A percentile compares a stretch with the other conserved stretches of the same genome.
These are phyloP conservation scores for Acacia crassicarpa DNA, from an alignment of 306 rosid species.

Conservation along the genomic window DNA sequence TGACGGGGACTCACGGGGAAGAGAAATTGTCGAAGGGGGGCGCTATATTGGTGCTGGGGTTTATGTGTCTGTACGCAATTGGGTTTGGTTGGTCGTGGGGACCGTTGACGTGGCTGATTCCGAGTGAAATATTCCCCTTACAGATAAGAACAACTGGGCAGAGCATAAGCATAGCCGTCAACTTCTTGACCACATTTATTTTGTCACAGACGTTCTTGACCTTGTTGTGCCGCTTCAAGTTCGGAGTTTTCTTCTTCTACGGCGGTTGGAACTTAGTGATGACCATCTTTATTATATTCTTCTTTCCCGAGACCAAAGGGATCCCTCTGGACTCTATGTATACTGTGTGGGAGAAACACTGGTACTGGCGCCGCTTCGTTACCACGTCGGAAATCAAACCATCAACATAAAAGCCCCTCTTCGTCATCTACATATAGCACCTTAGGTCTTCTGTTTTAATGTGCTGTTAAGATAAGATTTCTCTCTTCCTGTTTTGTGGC, in stretches of 20 bases:
- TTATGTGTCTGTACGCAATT: constrained; percentile 51
- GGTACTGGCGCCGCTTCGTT: constrained; percentile 69
- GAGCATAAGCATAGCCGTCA: constrained; percentile 52
- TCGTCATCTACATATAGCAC: neutral
- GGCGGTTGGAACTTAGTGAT: constrained; percentile 54
- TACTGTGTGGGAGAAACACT: constrained; percentile 61
- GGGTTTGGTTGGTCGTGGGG: constrained; percentile 98
- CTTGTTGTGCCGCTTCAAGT: constrained; percentile 73
- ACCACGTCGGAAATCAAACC: neutral
- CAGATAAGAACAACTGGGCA: constrained; percentile 66
- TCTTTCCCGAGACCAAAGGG: constrained; percentile 79
- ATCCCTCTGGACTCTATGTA: constrained; percentile 61
- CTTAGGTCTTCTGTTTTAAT: neutral
- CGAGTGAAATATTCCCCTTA: constrained; percentile 75
- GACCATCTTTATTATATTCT: constrained; percentile 56
- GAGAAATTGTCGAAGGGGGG: constrained; percentile 46
- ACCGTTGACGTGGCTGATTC: constrained; percentile 65
- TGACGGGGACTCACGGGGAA: constrained; percentile 50
- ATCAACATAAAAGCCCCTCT: neutral
- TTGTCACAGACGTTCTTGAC: constrained; percentile 70
- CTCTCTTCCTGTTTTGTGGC: neutral
- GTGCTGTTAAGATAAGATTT: neutral
- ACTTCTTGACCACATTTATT: constrained; percentile 44
- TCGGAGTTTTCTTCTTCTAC: constrained; percentile 65
- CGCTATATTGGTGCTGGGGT: constrained; percentile 48